Percentiles rank a stretch among this genome's conserved stretches.
phyloP scores from a whole-genome alignment of 257 asterid species.

The Nicotiana knightiana region DNA sequence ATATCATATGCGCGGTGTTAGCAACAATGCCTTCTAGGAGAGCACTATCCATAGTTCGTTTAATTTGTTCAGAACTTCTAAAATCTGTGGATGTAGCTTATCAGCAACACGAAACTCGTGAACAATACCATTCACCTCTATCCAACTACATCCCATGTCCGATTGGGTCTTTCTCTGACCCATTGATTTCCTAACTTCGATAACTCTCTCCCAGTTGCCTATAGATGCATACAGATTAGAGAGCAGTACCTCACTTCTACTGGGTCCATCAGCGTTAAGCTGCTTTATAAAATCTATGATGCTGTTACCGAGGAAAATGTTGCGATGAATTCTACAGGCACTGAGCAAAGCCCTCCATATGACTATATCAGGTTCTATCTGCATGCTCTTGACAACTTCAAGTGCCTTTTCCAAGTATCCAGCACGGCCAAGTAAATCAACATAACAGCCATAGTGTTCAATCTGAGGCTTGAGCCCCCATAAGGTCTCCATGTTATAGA shows the following conservation, averaged over 20 bases:
- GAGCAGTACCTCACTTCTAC: conserved; percentile 52
- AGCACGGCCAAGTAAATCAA: conserved; percentile 81
- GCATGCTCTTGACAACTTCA: conserved; percentile 52
- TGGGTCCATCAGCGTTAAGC: conserved; percentile 25
- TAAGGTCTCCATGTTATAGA: conserved; percentile 50
- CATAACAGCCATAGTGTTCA: conserved; percentile 77
- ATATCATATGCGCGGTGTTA: conserved; percentile 45
- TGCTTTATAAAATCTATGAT: conserved; percentile 36
- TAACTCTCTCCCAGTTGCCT: conserved; percentile 67
- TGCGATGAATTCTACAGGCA: conserved; percentile 66
- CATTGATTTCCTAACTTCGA: conserved; percentile 35
- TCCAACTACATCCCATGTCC: conserved; percentile 70
- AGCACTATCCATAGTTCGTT: conserved; percentile 37
- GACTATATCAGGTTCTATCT: conserved; percentile 48
- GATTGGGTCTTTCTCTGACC: conserved; percentile 29
- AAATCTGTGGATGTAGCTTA: conserved; percentile 43
- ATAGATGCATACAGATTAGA: conserved; percentile 73
- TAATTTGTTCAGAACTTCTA: conserved; percentile 39
- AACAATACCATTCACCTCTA: conserved; percentile 43
- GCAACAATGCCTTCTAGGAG: conserved; percentile 41
- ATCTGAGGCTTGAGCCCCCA: conserved; percentile 54
- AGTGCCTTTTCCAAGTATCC: conserved; percentile 75
- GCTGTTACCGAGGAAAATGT: conserved; percentile 45
- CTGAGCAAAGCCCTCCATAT: conserved; percentile 77
- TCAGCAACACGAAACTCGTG: conserved; percentile 74